Evolutionary conservation across 768 basidiomycete genomes (phyloP).

Genomic region (Sarcodon aspratus): DNA sequence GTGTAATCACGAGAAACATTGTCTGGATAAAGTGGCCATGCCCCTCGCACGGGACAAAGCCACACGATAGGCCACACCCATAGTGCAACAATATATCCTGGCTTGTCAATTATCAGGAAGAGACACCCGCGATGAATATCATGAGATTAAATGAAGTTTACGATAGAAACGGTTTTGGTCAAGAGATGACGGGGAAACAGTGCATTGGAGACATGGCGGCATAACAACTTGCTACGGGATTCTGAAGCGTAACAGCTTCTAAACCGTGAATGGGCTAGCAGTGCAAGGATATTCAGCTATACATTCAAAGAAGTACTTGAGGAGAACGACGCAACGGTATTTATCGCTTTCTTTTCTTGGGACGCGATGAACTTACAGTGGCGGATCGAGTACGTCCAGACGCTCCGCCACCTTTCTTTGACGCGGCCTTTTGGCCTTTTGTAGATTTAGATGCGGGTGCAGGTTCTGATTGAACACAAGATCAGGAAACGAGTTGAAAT

Average conservation of each 20-base stretch:
- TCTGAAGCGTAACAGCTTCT: neutral
- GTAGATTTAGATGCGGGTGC: slow-evolving; percentile 8
- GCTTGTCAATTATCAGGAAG: too few species aligned
- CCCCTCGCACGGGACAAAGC: too few species aligned
- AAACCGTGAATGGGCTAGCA: neutral
- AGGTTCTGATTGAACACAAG: slow-evolving; percentile 1
- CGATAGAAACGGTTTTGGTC: too few species aligned
- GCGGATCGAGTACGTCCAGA: slow-evolving; percentile 20
- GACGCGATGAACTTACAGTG: slow-evolving; percentile 21
- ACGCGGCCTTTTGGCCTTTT: slow-evolving; percentile 17
- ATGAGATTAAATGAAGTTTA: too few species aligned
- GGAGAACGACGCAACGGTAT: neutral
- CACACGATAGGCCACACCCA: too few species aligned
- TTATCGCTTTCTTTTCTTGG: slow-evolving; percentile 38
- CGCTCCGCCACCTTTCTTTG: slow-evolving; percentile 12
- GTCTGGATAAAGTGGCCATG: too few species aligned
- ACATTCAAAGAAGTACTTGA: neutral
- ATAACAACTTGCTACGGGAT: neutral
- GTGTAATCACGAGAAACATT: too few species aligned
- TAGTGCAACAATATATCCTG: too few species aligned
- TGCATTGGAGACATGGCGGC: slow-evolving; percentile 4
- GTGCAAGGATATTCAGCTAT: neutral
- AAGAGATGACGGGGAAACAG: neutral
- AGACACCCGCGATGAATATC: too few species aligned
- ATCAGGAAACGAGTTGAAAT: neutral